Evolutionary conservation across 768 basidiomycete genomes (phyloP).

Genomic region (Cantharellus cinnabarinus): DNA sequence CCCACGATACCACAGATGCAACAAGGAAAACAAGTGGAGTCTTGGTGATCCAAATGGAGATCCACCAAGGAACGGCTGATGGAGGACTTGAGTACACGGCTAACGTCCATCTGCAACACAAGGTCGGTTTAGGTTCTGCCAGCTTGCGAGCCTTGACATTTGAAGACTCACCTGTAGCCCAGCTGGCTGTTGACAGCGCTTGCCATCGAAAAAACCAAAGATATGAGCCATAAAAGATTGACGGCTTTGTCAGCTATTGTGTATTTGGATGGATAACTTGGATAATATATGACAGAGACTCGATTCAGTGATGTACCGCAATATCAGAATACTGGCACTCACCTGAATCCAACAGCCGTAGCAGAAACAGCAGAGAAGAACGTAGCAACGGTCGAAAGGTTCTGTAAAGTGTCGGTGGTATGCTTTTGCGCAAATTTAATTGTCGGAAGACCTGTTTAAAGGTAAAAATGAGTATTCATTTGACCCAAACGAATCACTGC

Average conservation of each 20-base stretch:
- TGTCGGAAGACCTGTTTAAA: slow-evolving; percentile 40
- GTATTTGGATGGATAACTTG: background rate
- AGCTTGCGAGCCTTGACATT: slow-evolving; percentile 3
- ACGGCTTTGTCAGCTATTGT: background rate
- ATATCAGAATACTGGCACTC: too few species aligned
- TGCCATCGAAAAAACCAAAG: slow-evolving; percentile 5
- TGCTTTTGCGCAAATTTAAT: slow-evolving; percentile 23
- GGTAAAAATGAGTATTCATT: background rate
- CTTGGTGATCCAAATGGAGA: slow-evolving; percentile 5
- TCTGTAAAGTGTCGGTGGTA: background rate
- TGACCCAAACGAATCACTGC: background rate
- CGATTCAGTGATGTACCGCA: too few species aligned
- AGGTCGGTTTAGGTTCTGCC: background rate
- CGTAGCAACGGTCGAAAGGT: slow-evolving; percentile 1
- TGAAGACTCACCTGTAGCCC: background rate
- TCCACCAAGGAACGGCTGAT: background rate
- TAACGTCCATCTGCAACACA: too few species aligned
- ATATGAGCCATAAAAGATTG: slow-evolving; percentile 4
- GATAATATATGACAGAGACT: background rate
- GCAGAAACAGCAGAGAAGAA: slow-evolving; percentile 7
- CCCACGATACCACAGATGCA: slow-evolving; percentile 1
- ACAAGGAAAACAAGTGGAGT: slow-evolving; percentile 7
- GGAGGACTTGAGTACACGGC: background rate
- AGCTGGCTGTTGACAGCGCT: slow-evolving; percentile 7
- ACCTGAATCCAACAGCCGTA: background rate